Base-by-base conservation (phyloP, 2,329 filamentous ascomycete genomes). In the Tolypocladium inflatum region DNA sequence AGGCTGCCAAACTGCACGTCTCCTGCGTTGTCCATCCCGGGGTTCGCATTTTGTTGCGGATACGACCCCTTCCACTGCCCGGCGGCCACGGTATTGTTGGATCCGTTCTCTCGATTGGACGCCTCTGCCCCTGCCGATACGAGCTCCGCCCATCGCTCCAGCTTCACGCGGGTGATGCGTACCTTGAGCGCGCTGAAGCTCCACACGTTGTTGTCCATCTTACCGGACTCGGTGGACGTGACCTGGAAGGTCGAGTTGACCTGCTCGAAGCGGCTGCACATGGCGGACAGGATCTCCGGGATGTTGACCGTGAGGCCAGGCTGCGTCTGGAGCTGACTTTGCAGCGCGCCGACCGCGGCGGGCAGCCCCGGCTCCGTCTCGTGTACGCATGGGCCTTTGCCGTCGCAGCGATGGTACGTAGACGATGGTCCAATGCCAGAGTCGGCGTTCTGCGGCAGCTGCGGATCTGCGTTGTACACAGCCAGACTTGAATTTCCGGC, bases 141-240 rank as follows among this genome's bases (percentile, higher is more conserved):
- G 0, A 78, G 69, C 54, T 80, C 78, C 0, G 76, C 72, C 74
- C 76, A 81, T 19, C 73, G 70, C 55, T 78, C 76, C 0, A 81
- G 61, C 60, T 79, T 80, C 3, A 73, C 68, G 8, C 73, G 73
- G 0, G 76, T 76, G 39, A 80, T 75, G 23, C 73, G 70, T 1
- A 82, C 67, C 51, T 80, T 80, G 42, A 75, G 71, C 0, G 78
- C 74, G 0, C 75, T 76, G 61, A 80, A 67, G 7, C 76, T 76
- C 78, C 78, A 81, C 0, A 80, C 63, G 53, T 78, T 79, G 55
- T 75, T 74, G 13, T 78, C 73, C 56, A 70, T 70, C 0, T 64
- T 65, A n/a, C 66, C 73, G 0, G 65, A 60, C 8, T 74, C 70
- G 0, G 67, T 62, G 2, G 71, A 67, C 0, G 65, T 63, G 2